Evolutionary conservation across 1,284 basidiomycete species (phyloP).

Genomic region (Phellopilus nigrolimitatus): DNA sequence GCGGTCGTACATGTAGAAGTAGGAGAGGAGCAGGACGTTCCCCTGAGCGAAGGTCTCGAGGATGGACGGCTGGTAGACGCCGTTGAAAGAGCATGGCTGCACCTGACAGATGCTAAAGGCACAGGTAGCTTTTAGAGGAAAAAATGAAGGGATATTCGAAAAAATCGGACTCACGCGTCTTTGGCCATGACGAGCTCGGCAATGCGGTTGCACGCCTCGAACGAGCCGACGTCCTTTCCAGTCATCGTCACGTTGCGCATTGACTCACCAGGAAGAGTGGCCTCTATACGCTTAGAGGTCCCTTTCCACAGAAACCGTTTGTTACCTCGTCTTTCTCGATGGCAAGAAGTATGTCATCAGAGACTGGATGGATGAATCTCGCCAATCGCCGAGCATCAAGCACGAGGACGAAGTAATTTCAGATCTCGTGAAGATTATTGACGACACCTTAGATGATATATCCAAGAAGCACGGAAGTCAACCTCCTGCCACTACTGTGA

Average conservation of each 20-base stretch:
- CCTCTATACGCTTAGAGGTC: conserved; percentile 60
- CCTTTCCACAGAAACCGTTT: conserved; percentile 83
- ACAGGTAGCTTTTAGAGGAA: neutral
- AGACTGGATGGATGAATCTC: no score
- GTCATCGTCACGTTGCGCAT: conserved; percentile 74
- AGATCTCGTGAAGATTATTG: no score
- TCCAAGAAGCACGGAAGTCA: no score
- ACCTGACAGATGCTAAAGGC: conserved; percentile 70
- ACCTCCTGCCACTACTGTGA: no score
- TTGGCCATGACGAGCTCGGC: conserved; percentile 94
- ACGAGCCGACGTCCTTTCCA: conserved; percentile 76
- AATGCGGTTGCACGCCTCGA: conserved; percentile 81
- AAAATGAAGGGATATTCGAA: conserved; percentile 15
- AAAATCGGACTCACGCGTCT: conserved; percentile 66
- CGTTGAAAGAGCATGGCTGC: conserved; percentile 94
- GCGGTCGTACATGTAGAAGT: conserved; percentile 98
- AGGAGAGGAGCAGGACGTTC: conserved; percentile 83
- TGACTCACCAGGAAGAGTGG: conserved; percentile 40
- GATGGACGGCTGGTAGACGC: conserved; percentile 96
- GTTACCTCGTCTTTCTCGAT: conserved; percentile 34
- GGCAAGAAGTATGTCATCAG: no score
- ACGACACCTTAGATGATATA: no score
- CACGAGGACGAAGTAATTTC: no score
- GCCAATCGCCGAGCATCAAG: no score
- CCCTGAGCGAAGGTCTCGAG: conserved; percentile 83